Evolutionary conservation across 768 basidiomycete genomes (phyloP), one percentile per base, ranked within the genome.

Genomic region (Hypholoma fasciculare): DNA sequence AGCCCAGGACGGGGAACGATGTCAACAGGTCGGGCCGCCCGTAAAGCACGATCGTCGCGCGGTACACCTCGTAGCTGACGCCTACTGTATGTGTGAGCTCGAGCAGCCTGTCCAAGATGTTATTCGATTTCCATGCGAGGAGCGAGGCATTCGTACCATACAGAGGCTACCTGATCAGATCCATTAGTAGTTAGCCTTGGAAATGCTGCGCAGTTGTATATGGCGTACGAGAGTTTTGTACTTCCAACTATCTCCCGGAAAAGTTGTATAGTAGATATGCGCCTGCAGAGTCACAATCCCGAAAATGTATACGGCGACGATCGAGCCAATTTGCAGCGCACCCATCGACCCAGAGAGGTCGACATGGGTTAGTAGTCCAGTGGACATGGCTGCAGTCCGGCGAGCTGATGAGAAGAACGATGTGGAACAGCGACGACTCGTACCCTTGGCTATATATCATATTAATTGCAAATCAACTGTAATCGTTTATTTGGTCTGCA

Each of bases 41-140:
- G 11, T 68, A 70, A 2, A 62, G 59, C 3, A 61, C 61, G 36
- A 76, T 69, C 2, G 73, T 75, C 20, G 67, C 63, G 4, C 56
- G 60, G 55, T 75, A 75, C 16, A 74, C 61, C 5, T 68, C 67
- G 46, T 69, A 67, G 39, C 60, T 56, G 16, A 69, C 60, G 3
- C 66, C 63, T 1, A 69, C 52, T 1, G 72, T 71, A 62, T 72
- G 71, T 4, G 57, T 66, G 13, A 69, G 49, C 46, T 72, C 72
- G 1, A 69, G 48, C 12, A 68, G n/a, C 71, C 71, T 71, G 16
- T 3, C 11, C 11, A 11, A 19, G 17, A 42, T 23, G 16, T 30
- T 30, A n/a, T 17, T 9, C 14, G 9, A 46, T 17, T 26, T 30
- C 4, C 11, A 43, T 3, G 13, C 12, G 40, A 39, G 16, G 38